Base-by-base conservation (phyloP, 305 asterid species). In the Fraxinus albicans region DNA sequence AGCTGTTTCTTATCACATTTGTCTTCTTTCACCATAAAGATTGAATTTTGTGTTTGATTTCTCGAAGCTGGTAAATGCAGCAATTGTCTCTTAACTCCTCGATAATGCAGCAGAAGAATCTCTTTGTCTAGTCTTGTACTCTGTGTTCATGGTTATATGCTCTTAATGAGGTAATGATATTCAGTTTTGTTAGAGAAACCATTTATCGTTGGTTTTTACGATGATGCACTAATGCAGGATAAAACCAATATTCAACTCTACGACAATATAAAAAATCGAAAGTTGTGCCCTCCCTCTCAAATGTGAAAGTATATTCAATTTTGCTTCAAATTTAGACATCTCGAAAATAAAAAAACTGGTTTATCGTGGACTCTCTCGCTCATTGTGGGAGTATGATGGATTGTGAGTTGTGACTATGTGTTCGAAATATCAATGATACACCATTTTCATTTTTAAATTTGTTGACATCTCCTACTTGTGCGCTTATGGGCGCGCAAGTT, bases 21-120 rank as follows among this genome's bases (percentile, higher is more conserved):
- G 77, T 76, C 83, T 73, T 77, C 81, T 86, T 79, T 23, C 81
- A 73, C 75, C 55, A 73, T 27, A 5, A 36, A 76, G 69, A 75
- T 85, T 69, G 86, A 86, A 58, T 53, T 80, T 78, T 73, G 88
- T 82, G 85, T 70, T 79, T 80, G 87, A 81, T 83, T 63, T 83
- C 85, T 86, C 77, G 83, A 83, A 82, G 77, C 83, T 80, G 34
- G 78, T 80, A 78, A 67, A 69, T 87, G 80, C 92, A 86, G 84
- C 50, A 79, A 69, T 72, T 76, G 83, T 88, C 80, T 81, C 83
- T 86, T 80, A 79, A 73, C 65, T 35, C 75, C 53, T 81, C 40
- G 74, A 31, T 85, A 67, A 40, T 75, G 67, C 69, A 73, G 75
- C 78, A 80, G 69, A 42, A 73, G 34, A 80, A 55, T 67, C 44